Conservation (phyloP, 1,284 basidiomycete species). For the Entoloma clypeatum region DNA sequence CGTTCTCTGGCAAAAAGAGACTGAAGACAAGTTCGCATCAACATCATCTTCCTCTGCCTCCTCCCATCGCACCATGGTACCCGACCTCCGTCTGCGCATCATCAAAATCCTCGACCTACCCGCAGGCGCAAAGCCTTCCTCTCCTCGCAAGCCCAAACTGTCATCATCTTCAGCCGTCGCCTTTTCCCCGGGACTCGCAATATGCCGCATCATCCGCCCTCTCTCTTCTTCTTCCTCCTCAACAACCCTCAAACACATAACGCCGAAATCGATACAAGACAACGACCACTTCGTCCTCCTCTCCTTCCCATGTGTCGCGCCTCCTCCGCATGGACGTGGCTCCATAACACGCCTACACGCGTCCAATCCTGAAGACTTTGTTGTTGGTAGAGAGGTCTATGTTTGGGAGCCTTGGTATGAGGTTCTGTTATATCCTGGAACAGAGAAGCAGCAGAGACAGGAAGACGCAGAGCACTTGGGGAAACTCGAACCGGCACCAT, state of each 20-base stretch:
- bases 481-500: slow-evolving; percentile 14
- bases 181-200: slow-evolving; percentile 22
- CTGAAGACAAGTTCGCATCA: slow-evolving; percentile 20
- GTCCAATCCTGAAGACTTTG: slow-evolving; percentile 22
- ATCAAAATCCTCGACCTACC: slow-evolving; percentile 24
- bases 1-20: slow-evolving; percentile 40
- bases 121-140: slow-evolving; percentile 13
- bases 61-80: slow-evolving; percentile 13
- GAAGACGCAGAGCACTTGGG: slow-evolving; percentile 1
- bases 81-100: slow-evolving; percentile 27
- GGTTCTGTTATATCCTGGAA: slow-evolving; percentile 8
- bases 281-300: slow-evolving; percentile 20
- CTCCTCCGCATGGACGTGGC: slow-evolving; percentile 12
- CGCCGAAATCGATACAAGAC: slow-evolving; percentile 3
- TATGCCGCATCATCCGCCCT: slow-evolving; percentile 23
- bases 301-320: slow-evolving; percentile 23
- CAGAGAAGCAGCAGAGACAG: too few relatives aligned
- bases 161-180: slow-evolving; percentile 9
- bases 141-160: slow-evolving; percentile 11
- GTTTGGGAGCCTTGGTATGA: slow-evolving; percentile 30
- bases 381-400: slow-evolving; percentile 22
- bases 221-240: slow-evolving; percentile 4
- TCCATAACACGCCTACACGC: slow-evolving; percentile 10
- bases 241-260: slow-evolving; percentile 4
- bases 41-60: too few relatives aligned